These are phyloP conservation scores for Uronychia setigera DNA, from an alignment of 73 alveolate species.

Conservation along the genomic window DNA sequence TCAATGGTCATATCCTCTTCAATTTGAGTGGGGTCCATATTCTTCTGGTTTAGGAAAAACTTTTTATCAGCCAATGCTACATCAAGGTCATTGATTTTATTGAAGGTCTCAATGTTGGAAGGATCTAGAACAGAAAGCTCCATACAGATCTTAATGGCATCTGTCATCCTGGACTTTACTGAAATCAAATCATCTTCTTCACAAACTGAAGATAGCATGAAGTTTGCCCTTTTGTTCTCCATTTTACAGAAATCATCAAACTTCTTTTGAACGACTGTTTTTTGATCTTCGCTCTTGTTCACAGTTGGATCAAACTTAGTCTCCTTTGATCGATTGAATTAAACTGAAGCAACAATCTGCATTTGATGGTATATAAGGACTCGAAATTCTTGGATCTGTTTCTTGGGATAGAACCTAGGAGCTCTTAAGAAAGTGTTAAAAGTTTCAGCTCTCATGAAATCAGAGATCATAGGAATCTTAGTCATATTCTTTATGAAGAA, in stretches of 20 bases:
- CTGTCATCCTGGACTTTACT: neutral
- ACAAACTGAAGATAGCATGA: neutral
- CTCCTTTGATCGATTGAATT: neutral
- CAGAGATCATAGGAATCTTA: slow-evolving; percentile 39
- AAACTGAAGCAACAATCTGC: neutral
- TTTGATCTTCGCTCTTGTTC: neutral
- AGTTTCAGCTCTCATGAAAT: slow-evolving; percentile 56
- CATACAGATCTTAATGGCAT: neutral
- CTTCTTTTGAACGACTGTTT: neutral
- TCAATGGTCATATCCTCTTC: neutral
- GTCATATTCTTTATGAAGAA: slow-evolving; percentile 26
- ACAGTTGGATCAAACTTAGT: neutral
- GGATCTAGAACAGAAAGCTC: neutral
- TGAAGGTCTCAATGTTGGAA: neutral
- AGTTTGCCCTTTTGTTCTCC: neutral
- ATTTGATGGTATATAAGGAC: neutral
- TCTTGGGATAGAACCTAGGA: neutral
- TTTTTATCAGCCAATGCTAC: neutral
- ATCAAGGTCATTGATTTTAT: neutral
- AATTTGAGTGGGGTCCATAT: neutral
- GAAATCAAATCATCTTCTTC: slow-evolving; percentile 9
- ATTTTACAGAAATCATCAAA: neutral
- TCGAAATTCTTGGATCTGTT: neutral
- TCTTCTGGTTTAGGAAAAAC: neutral
- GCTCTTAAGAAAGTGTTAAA: neutral